A percentile compares a stretch with the other conserved stretches of the same genome.
These are phyloP conservation scores for Gardenia jasminoides DNA, from an alignment of 257 asterid species.

Conservation along the genomic window DNA sequence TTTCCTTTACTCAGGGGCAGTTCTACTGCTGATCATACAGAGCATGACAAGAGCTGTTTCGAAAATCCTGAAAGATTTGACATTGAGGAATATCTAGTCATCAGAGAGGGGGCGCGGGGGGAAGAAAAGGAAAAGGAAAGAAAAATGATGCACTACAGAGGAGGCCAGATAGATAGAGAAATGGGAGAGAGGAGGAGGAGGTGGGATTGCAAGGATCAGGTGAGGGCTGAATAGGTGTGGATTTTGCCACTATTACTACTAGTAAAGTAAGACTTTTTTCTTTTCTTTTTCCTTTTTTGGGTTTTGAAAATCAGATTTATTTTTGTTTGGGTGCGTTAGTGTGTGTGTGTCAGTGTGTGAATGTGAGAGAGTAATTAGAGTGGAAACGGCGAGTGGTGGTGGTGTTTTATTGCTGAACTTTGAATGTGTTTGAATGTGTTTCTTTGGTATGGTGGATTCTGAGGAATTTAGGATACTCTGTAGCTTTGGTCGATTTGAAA, in stretches of 20 bases:
- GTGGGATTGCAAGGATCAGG: constrained; percentile 26
- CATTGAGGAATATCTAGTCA: constrained; percentile 5
- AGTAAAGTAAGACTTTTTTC: background rate
- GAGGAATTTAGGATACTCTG: background rate
- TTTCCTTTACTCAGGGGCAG: background rate
- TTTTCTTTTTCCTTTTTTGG: too few species aligned
- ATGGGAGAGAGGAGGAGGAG: background rate
- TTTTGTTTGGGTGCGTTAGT: background rate
- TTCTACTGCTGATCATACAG: background rate
- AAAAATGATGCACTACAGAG: constrained; percentile 10
- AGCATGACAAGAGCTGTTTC: background rate
- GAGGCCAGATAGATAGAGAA: constrained; percentile 2
- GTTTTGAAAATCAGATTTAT: background rate
- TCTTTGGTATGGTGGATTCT: too few species aligned
- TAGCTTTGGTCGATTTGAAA: constrained; percentile 13
- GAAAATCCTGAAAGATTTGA: background rate
- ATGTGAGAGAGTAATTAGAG: background rate
- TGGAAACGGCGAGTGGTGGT: constrained; percentile 8
- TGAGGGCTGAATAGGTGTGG: constrained; percentile 25
- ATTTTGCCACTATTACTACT: constrained; percentile 1
- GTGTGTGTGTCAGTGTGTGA: background rate
- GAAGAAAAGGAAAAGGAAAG: background rate
- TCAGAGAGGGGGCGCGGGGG: background rate
- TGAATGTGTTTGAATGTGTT: too few species aligned
- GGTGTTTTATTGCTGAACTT: background rate